Percentiles rank a stretch among this genome's conserved stretches.
These are phyloP conservation scores for Phytopythium cucurbitacearum DNA, from an alignment of 352 stramenopile species.

Conservation along the genomic window DNA sequence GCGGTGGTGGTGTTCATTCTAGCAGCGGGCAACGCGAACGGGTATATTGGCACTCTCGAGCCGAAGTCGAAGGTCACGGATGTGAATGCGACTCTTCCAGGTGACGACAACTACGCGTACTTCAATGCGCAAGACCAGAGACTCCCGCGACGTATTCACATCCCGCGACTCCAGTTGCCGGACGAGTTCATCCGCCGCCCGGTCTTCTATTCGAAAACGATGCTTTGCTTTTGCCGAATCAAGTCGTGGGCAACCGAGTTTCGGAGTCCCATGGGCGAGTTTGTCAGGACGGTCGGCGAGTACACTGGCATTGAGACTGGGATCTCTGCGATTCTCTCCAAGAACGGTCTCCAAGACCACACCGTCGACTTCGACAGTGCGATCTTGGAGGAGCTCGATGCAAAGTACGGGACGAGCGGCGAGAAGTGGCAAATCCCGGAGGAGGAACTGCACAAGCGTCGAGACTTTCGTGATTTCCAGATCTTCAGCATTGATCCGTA, in stretches of 20 bases:
- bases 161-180: slow-evolving; percentile 60
- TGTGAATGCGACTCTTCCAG: slow-evolving; percentile 23
- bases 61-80: slow-evolving; percentile 42
- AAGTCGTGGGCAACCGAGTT: slow-evolving; percentile 60
- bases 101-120: slow-evolving; percentile 56
- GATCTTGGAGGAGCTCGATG: slow-evolving; percentile 65
- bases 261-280: slow-evolving; percentile 63
- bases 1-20: slow-evolving; percentile 71
- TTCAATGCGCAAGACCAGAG: slow-evolving; percentile 69
- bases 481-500: slow-evolving; percentile 98
- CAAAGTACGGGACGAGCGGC: slow-evolving; percentile 64
- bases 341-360: slow-evolving; percentile 84
- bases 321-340: slow-evolving; percentile 88
- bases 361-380: slow-evolving; percentile 59
- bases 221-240: slow-evolving; percentile 71
- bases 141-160: slow-evolving; percentile 65
- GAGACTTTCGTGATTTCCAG: slow-evolving; percentile 87
- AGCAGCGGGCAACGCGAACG: slow-evolving; percentile 42
- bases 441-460: slow-evolving; percentile 76
- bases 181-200: slow-evolving; percentile 60
- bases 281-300: slow-evolving; percentile 71
- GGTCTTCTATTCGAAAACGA: slow-evolving; percentile 55
- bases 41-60: slow-evolving; percentile 62
- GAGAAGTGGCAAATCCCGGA: slow-evolving; percentile 77
- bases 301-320: slow-evolving; percentile 87